phyloP scores from a whole-genome alignment of 352 stramenopile species.

The Phytophthora multivora region DNA sequence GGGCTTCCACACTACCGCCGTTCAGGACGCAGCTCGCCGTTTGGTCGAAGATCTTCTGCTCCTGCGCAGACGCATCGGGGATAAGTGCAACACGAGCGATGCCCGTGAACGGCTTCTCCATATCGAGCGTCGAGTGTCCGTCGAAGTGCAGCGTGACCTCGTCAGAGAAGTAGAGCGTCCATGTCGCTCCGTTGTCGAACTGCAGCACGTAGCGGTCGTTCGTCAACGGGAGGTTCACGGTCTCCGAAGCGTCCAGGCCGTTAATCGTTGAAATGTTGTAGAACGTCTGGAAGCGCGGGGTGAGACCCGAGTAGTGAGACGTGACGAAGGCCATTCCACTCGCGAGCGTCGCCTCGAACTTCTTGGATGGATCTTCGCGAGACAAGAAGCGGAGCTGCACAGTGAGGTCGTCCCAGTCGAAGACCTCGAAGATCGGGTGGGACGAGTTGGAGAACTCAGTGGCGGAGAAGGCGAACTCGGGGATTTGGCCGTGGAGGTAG shows the following conservation, averaged over 20 bases:
- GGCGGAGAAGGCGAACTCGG: slow-evolving; percentile 60
- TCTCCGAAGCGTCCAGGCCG: slow-evolving; percentile 33
- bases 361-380: slow-evolving; percentile 30
- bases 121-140: slow-evolving; percentile 40
- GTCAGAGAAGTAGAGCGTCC: slow-evolving; percentile 60
- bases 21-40: slow-evolving; percentile 49
- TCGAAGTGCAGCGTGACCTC: slow-evolving; percentile 42
- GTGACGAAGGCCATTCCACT: slow-evolving; percentile 75
- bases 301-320: slow-evolving; percentile 50
- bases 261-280: slow-evolving; percentile 64
- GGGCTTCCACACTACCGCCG: slow-evolving; percentile 46
- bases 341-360: slow-evolving; percentile 52
- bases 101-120: slow-evolving; percentile 37
- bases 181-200: slow-evolving; percentile 55
- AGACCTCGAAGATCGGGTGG: slow-evolving; percentile 41
- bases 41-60: slow-evolving; percentile 46
- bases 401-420: slow-evolving; percentile 56
- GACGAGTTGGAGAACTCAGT: slow-evolving; percentile 48
- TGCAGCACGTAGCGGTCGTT: slow-evolving; percentile 54
- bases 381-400: slow-evolving; percentile 54
- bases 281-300: slow-evolving; percentile 45
- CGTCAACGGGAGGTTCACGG: slow-evolving; percentile 31
- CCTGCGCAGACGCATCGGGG: slow-evolving; percentile 35
- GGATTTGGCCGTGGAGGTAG: slow-evolving; percentile 51
- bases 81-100: slow-evolving; percentile 43